Base-by-base conservation (phyloP, 1,139 yeast genomes). In the Geotrichum europaeum region DNA sequence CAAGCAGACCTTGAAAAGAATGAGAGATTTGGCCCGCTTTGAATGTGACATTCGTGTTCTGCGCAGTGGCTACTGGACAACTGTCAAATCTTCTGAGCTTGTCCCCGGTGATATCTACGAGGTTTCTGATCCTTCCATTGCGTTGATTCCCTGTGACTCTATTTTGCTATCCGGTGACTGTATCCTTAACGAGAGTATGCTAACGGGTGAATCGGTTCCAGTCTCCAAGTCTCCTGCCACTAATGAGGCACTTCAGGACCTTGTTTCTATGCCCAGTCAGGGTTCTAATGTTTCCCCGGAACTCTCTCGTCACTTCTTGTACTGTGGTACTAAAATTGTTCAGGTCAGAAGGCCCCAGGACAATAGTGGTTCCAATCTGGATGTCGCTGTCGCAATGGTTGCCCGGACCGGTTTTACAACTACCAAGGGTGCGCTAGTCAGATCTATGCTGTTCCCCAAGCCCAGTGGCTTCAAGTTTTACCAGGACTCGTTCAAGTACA, bases 161-260 rank as follows among this genome's bases (percentile, higher is more conserved):
- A 75, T 95, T 20, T 77, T 94, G 56, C 75, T 92, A 30, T 84
- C 92, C 54, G 99, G 99, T 59, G 98, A 91, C 71, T 89, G 96
- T 73, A 90, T 94, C 61, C 87, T 92, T 20, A 94, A 94, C 73
- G 98, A 92, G 72, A 88, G 96, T 12, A 92, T 92, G 96, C 80
- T 92, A 40, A 94, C 98, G 0, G 99, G 99, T 50, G 99, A 94
- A 72, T 90, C 97, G 62, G 98, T 94, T 1, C 99, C 99, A 0
- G 96, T 94, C 1, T 83, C 97, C 0, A 94, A 94, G 72, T 65
- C 79, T 4, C 81, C 87, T 3, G 91, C 96, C 1, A 77, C 81
- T 0, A 81, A 81, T 32, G 90, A 84, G 22, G 81, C 86, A 0
- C 81, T 90, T 52, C 76, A 76, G 36, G 78, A 77, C 20, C 73